These are phyloP conservation scores for Trypanosomatidae sp. DNA, from an alignment of 208 protist genomes.

Conservation along the genomic window DNA sequence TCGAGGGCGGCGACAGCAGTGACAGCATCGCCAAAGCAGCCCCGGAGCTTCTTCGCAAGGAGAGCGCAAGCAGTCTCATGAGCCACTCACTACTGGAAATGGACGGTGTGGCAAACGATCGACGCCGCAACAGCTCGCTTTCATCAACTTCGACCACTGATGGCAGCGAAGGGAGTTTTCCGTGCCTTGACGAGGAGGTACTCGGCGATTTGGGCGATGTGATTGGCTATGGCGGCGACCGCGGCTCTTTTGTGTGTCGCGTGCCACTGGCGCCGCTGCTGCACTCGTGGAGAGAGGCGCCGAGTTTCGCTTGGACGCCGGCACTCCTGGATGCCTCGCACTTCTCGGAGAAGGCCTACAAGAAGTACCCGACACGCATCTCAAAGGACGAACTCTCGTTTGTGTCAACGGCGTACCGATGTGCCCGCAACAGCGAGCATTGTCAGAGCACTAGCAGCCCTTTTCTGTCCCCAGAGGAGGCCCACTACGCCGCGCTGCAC, in stretches of 20 bases:
- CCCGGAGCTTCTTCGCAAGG: conserved; percentile 12
- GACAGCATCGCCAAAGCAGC: conserved; percentile 2
- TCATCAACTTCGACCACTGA: neutral
- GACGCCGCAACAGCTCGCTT: neutral
- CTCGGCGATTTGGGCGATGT: conserved; percentile 28
- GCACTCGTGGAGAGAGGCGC: neutral
- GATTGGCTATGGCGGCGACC: conserved; percentile 73
- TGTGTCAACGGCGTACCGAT: conserved; percentile 25
- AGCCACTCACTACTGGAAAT: neutral
- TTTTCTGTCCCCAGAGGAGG: conserved; percentile 16
- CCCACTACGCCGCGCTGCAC: conserved; percentile 31
- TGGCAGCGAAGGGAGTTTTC: conserved; percentile 5
- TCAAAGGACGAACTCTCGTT: conserved; percentile 36
- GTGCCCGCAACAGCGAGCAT: conserved; percentile 10
- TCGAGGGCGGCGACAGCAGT: conserved; percentile 3
- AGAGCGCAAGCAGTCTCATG: neutral
- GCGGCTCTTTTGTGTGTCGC: conserved; percentile 70
- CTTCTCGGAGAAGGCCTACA: conserved; percentile 24
- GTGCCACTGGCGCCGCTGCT: conserved; percentile 20
- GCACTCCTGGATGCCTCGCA: neutral
- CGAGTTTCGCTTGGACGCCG: neutral
- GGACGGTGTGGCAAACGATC: neutral
- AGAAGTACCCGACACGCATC: conserved; percentile 39
- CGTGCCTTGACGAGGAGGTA: conserved; percentile 11
- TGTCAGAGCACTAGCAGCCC: conserved; percentile 17